Conservation (phyloP, 805 yeast species). For the Wickerhamiella galacta region DNA sequence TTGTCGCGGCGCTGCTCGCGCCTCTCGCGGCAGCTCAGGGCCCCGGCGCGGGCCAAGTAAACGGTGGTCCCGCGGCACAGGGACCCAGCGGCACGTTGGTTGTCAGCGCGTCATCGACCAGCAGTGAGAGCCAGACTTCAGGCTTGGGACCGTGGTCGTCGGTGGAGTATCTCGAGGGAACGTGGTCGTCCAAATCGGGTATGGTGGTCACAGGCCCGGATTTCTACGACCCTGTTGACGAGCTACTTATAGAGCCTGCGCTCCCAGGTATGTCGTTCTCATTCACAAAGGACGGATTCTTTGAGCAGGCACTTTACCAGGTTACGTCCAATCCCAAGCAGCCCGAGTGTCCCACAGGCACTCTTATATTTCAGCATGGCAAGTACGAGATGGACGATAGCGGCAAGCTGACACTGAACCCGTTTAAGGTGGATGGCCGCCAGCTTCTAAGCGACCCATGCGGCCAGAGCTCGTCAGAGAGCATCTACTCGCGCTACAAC, state of each 20-base stretch:
- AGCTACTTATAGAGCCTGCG: conserved; percentile 84
- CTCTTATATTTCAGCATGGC: conserved; percentile 80
- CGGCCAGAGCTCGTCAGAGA: conserved; percentile 23
- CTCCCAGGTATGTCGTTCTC: conserved; percentile 88
- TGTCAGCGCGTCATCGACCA: conserved; percentile 8
- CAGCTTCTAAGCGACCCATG: conserved; percentile 85
- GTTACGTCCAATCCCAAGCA: conserved; percentile 27
- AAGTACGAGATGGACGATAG: conserved; percentile 39
- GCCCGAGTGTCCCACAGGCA: conserved; percentile 74
- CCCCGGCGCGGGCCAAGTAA: conserved; percentile 8
- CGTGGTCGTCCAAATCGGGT: conserved; percentile 90
- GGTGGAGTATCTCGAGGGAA: conserved; percentile 41
- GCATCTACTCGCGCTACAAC: conserved; percentile 47
- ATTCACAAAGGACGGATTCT: conserved; percentile 82
- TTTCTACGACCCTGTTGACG: conserved; percentile 92
- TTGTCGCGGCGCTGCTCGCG: too few species aligned
- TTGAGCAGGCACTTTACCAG: conserved; percentile 78
- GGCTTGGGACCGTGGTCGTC: conserved; percentile 16
- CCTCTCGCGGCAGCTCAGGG: background rate
- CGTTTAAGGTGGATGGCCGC: conserved; percentile 80
- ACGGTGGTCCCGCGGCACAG: conserved; percentile 2
- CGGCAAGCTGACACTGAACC: conserved; percentile 54
- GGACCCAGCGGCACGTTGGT: background rate
- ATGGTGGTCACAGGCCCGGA: conserved; percentile 90
- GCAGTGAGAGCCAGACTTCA: conserved; percentile 3